A percentile compares a stretch with the other conserved stretches of the same genome.
phyloP scores from a whole-genome alignment of 2,329 filamentous ascomycete genomes.

The Catunica adiposa region DNA sequence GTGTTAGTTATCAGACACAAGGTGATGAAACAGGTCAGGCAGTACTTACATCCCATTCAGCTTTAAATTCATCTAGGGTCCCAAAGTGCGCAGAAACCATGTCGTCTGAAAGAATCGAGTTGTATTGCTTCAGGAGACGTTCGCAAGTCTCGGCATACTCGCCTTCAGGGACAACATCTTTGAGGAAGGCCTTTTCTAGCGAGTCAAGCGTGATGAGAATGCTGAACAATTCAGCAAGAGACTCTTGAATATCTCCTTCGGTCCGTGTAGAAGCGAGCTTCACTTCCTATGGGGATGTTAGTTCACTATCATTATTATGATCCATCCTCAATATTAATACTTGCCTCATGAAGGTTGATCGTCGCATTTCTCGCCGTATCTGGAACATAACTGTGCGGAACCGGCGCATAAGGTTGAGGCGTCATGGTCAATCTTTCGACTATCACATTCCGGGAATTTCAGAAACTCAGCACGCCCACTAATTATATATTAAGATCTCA shows the following conservation, averaged over 20 bases:
- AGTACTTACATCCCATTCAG: conserved; percentile 66
- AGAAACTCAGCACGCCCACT: neutral
- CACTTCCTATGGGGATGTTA: conserved; percentile 49
- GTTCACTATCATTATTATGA: neutral
- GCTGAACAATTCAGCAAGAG: conserved; percentile 90
- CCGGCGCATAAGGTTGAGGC: conserved; percentile 67
- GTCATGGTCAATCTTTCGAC: conserved; percentile 22
- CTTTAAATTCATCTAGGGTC: conserved; percentile 79
- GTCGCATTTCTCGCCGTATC: conserved; percentile 68
- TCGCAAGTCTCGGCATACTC: conserved; percentile 97
- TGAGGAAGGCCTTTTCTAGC: conserved; percentile 88
- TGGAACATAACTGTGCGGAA: conserved; percentile 80
- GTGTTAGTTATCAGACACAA: neutral
- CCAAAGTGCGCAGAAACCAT: conserved; percentile 77
- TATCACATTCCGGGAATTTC: conserved; percentile 9
- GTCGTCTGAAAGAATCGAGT: conserved; percentile 80
- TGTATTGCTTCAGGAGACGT: conserved; percentile 88
- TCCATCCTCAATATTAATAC: conserved; percentile 8
- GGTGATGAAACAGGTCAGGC: neutral
- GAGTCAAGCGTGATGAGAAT: conserved; percentile 93
- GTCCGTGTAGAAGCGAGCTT: conserved; percentile 74
- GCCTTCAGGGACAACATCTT: conserved; percentile 77
- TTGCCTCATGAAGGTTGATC: conserved; percentile 83
- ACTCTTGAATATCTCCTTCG: conserved; percentile 88
- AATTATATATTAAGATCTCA: neutral